phyloP scores from a whole-genome alignment of 1,284 basidiomycete species.

The Marasmius fiardii region DNA sequence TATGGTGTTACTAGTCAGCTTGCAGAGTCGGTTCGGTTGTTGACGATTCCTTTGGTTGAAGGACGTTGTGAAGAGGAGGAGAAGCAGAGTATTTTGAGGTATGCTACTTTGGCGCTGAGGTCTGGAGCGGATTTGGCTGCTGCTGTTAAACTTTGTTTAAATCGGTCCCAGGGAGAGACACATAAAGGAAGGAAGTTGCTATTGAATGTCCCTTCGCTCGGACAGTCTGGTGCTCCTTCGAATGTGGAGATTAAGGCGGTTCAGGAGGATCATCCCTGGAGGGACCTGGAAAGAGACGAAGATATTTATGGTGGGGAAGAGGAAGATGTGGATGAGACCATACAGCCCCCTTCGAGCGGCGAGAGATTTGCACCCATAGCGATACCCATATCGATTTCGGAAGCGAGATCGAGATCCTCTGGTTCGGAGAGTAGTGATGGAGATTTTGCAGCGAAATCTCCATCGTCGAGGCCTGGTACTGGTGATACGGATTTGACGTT shows the following conservation, averaged over 20 bases:
- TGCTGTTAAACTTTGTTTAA: slow-evolving; percentile 77
- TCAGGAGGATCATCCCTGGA: slow-evolving; percentile 30
- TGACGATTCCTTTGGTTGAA: slow-evolving; percentile 50
- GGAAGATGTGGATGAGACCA: slow-evolving; percentile 54
- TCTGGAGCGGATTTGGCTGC: slow-evolving; percentile 87
- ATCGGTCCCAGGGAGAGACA: slow-evolving; percentile 53
- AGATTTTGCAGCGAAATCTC: slow-evolving; percentile 39
- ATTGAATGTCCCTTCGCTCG: slow-evolving; percentile 53
- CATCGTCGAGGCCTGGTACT: slow-evolving; percentile 39
- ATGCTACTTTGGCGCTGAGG: slow-evolving; percentile 84
- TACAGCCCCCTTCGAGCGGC: slow-evolving; percentile 36
- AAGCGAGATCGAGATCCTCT: slow-evolving; percentile 26
- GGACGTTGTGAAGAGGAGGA: slow-evolving; percentile 75
- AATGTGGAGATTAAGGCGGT: slow-evolving; percentile 27
- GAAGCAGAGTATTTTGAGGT: slow-evolving; percentile 72
- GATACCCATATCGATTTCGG: slow-evolving; percentile 17
- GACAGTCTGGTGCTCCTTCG: slow-evolving; percentile 38
- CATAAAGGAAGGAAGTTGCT: slow-evolving; percentile 47
- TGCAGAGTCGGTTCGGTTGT: slow-evolving; percentile 82
- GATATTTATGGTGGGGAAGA: slow-evolving; percentile 41
- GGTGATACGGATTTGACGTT: slow-evolving; percentile 47
- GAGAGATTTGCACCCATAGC: too few relatives aligned
- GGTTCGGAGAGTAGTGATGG: slow-evolving; percentile 37
- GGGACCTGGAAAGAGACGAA: too few relatives aligned
- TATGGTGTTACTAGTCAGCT: slow-evolving; percentile 86